Base-by-base conservation (phyloP, 805 yeast species). In the Scheffersomyces amazonensis region DNA sequence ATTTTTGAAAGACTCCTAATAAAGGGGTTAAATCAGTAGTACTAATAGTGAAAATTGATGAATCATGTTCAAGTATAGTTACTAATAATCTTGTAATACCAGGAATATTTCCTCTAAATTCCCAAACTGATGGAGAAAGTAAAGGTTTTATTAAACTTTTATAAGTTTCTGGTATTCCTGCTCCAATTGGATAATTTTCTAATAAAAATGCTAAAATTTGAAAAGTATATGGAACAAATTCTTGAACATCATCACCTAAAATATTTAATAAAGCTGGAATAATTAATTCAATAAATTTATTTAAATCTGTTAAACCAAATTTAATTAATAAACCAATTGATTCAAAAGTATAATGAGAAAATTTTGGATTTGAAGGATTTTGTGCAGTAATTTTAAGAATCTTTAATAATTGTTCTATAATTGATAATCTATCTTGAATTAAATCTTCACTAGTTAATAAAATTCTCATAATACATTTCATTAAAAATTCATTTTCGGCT, bases 331-430 rank as follows among this genome's bases (percentile, higher is more conserved):
- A 83, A 18, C 93, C 91, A 41, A 93, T 71, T 7, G 95, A 75
- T 68, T 93, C 99, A 58, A 93, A 93, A 3, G 86, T 73, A 55
- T 81, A 95, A 61, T 93, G 99, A 5, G 89, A 78, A 54, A 93
- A 93, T 50, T 83, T 79, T 31, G 99, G 99, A 62, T 93, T 93
- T 4, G 98, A 87, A 5, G 99, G 99, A 53, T 93, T 93, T 50
- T 80, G 81, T 17, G 89, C 70, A 39, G 90, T 88, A 12, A 80
- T 76, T 12, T 71, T 72, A 34, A 90, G 71, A 34, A 93, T 85
- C 36, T 74, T 68, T 32, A 90, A 62, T 31, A 91, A 66, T 55
- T 90, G 90, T 23, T 75, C 71, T 25, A 87, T 66, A 18, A 76
- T 56, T 4, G 78, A 74, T 12, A 68, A 49, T 32, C 75, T 64